These are phyloP conservation scores for Debaryomycetaceae sp. DNA, from an alignment of 1,139 yeast species.

Conservation along the genomic window DNA sequence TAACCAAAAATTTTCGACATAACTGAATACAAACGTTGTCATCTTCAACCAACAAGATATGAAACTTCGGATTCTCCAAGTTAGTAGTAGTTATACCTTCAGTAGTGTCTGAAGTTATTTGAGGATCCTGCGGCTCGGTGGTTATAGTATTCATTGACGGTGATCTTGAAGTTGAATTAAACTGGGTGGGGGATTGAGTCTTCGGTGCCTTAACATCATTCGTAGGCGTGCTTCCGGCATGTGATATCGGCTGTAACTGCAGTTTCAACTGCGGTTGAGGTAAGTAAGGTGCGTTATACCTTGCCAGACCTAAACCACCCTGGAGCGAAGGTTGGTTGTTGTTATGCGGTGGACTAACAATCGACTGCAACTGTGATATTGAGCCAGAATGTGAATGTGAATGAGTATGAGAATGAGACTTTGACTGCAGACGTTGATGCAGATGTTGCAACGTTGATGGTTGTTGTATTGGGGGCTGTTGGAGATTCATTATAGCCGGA, in stretches of 20 bases:
- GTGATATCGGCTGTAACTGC: slow-evolving; percentile 6
- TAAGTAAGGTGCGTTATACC: neutral
- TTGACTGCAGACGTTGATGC: slow-evolving; percentile 5
- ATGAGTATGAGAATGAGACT: slow-evolving; percentile 4
- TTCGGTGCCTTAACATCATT: slow-evolving; percentile 10
- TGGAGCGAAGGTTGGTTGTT: slow-evolving; percentile 3
- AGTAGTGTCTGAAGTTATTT: slow-evolving; percentile 5
- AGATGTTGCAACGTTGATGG: slow-evolving; percentile 2
- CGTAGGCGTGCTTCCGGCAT: slow-evolving; percentile 1
- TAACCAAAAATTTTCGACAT: slow-evolving; percentile 72
- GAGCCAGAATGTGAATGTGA: slow-evolving; percentile 8
- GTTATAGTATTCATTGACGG: slow-evolving; percentile 7
- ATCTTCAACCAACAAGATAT: slow-evolving; percentile 80
- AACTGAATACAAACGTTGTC: slow-evolving; percentile 79
- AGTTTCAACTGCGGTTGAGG: slow-evolving; percentile 3
- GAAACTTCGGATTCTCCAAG: slow-evolving; percentile 48
- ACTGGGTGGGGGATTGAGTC: slow-evolving; percentile 10
- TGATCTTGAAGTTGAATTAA: slow-evolving; percentile 8
- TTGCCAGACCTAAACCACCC: slow-evolving; percentile 1
- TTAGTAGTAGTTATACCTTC: slow-evolving; percentile 24
- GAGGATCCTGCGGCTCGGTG: slow-evolving; percentile 2
- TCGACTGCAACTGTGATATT: slow-evolving; percentile 2
- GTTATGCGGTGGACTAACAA: slow-evolving; percentile 6
- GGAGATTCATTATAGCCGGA: slow-evolving; percentile 24
- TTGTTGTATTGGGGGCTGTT: slow-evolving; percentile 11